These are phyloP conservation scores for Sonneratia caseolaris DNA, from an alignment of 345 rosid genomes.

Conservation along the genomic window DNA sequence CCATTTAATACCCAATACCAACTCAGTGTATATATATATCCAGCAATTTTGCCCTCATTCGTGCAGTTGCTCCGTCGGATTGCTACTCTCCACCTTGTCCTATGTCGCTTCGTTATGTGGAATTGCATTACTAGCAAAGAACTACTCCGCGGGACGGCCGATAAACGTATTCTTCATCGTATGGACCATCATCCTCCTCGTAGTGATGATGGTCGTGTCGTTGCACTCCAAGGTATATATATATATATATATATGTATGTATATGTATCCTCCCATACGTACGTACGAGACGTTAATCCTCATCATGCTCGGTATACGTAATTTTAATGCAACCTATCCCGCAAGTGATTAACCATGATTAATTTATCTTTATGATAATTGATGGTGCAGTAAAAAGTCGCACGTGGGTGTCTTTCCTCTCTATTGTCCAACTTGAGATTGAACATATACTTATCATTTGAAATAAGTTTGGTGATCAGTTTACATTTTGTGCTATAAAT, in stretches of 20 bases:
- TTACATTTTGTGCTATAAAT: not conserved
- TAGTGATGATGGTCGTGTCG: slow-evolving; percentile 61
- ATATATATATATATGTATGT: no score
- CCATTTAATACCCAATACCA: no score
- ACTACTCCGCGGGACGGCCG: slow-evolving; percentile 32
- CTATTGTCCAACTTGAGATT: no score
- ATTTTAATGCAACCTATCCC: no score
- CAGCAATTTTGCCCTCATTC: not conserved
- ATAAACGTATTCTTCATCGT: slow-evolving; percentile 81
- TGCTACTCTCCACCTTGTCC: slow-evolving; percentile 46
- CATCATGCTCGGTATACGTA: not conserved
- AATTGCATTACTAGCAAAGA: slow-evolving; percentile 40
- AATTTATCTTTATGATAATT: no score
- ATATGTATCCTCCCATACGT: no score
- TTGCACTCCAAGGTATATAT: slow-evolving; percentile 55
- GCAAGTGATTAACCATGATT: no score
- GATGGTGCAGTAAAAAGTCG: no score
- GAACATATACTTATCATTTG: no score
- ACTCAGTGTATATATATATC: no score
- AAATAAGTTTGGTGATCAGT: not conserved
- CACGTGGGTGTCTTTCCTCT: no score
- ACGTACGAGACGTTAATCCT: not conserved
- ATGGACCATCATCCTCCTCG: slow-evolving; percentile 59
- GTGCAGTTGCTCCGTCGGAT: slow-evolving; percentile 59
- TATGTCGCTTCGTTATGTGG: slow-evolving; percentile 53